A percentile compares a stretch with the other conserved stretches of the same genome.
Evolutionary conservation across 495 filamentous ascomycete genomes (phyloP).

Genomic region (Aspergillus conjunctus): DNA sequence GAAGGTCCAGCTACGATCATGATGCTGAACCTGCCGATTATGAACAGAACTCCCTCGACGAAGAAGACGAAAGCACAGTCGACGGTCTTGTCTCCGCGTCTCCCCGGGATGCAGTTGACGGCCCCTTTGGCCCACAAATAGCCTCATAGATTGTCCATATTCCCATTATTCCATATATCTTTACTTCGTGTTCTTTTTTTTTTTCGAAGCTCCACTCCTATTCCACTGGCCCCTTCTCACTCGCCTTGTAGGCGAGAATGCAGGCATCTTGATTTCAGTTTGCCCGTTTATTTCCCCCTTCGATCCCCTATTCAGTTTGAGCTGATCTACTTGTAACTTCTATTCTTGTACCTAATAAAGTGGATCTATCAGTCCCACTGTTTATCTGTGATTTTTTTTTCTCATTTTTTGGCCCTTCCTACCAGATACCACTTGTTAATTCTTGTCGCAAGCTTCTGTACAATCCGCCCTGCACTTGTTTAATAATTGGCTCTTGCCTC

Average conservation of each 20-base stretch:
- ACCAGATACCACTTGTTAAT: conserved; percentile 26
- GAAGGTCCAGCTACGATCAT: conserved; percentile 67
- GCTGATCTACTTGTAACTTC: conserved; percentile 2
- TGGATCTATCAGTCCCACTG: conserved; percentile 4
- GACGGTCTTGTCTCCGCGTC: conserved; percentile 45
- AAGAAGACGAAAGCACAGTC: conserved; percentile 47
- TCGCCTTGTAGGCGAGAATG: not conserved
- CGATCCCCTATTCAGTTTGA: conserved; percentile 6
- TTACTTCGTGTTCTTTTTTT: conserved; percentile 18
- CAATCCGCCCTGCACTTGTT: conserved; percentile 12
- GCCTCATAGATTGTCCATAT: conserved; percentile 25
- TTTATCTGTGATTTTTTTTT: conserved; percentile 5
- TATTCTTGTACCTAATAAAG: conserved; percentile 20
- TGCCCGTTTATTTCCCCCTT: not conserved
- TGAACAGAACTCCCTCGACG: conserved; percentile 32
- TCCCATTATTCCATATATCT: conserved; percentile 16
- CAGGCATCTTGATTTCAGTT: conserved; percentile 1
- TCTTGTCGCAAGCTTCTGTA: conserved; percentile 16
- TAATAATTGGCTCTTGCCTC: conserved; percentile 7
- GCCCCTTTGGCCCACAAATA: conserved; percentile 45
- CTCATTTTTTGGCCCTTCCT: conserved; percentile 6
- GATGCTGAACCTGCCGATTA: conserved; percentile 62
- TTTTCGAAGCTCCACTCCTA: not conserved
- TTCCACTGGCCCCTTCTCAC: not conserved
- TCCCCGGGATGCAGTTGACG: conserved; percentile 33